Evolutionary conservation across 371 early-diverging fungal species (phyloP).

Genomic region (Smittium culicis): DNA sequence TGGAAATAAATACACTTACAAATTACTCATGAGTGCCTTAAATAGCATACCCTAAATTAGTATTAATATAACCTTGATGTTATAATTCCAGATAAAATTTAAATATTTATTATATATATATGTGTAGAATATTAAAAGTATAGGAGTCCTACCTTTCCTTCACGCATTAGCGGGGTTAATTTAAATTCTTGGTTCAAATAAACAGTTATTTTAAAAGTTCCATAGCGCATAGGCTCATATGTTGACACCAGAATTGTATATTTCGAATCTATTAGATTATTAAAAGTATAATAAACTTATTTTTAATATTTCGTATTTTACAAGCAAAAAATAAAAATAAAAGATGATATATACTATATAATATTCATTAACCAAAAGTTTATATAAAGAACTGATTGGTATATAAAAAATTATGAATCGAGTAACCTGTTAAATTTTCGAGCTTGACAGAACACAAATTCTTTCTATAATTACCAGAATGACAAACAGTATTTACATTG

Average conservation of each 20-base stretch:
- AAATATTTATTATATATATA: too few species aligned
- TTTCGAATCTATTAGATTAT: constrained; percentile 38
- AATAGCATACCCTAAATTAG: not conserved
- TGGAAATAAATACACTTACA: not conserved
- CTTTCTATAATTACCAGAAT: constrained; percentile 58
- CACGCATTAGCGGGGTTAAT: not conserved
- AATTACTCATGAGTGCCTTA: not conserved
- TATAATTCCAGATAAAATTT: too few species aligned
- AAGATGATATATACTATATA: too few species aligned
- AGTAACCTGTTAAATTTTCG: constrained; percentile 33
- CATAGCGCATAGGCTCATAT: constrained; percentile 53
- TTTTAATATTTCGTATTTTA: too few species aligned
- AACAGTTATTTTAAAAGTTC: constrained; percentile 49
- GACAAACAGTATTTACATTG: constrained; percentile 42
- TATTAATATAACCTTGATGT: not conserved
- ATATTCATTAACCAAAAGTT: too few species aligned
- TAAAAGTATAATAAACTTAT: too few species aligned
- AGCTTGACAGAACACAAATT: constrained; percentile 46
- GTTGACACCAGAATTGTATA: constrained; percentile 68
- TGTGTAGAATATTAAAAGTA: too few species aligned
- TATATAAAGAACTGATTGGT: too few species aligned
- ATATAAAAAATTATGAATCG: not conserved
- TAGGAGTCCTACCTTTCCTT: constrained; percentile 1
- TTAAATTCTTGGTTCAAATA: constrained; percentile 28
- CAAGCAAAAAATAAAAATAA: too few species aligned